Base-by-base conservation (phyloP, 2,329 filamentous ascomycete genomes). In the Nemania bipapillata region DNA sequence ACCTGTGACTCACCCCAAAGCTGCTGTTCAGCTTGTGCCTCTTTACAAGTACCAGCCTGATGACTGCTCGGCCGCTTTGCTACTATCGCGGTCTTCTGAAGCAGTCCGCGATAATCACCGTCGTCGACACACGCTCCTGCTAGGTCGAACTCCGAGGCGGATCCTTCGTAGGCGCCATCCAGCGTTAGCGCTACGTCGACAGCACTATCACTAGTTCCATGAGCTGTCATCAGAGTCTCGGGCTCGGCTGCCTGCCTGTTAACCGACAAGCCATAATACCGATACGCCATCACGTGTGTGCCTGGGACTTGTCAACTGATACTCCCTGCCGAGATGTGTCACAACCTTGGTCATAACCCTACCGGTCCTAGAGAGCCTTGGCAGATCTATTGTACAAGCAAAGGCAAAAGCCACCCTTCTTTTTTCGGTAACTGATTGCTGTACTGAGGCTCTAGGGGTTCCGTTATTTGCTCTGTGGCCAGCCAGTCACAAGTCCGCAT, bases 1-100 rank as follows among this genome's bases (percentile, higher is more conserved):
- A 22, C 24, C 3, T 58, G 49, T 70, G 68, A 70, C 68, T 70
- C 61, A 70, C 64, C 49, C 65, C 37, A 37, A 63, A 20, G 55
- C 50, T 57, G 66, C 40, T 20, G 8, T 63, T 54, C 17, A 32
- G 35, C 26, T 11, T 58, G 20, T 20, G 32, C 24, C 26, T 32
- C 26, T 32, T 20, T 26, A 17, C 30, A 5, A 9, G 3, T 45
- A 15, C n/a, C 50, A 66, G 58, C 63, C 55, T 53, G 50, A n/a
- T 66, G 53, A 55, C 11, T 40, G 56, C 22, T 49, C 24, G 24
- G 22, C 30, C 9, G 55, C 24, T 11, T 24, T 45, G 37, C 24
- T 5, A 37, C 49, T n/a, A 17, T 20, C n/a, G n/a, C 12, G 11
- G 64, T n/a, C 53, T 67, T 12, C 53, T 30, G 50, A 55, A 56